Evolutionary conservation across 225 moss, liverwort and hornwort species (phyloP).

Genomic region (Sphagnum contortum): DNA sequence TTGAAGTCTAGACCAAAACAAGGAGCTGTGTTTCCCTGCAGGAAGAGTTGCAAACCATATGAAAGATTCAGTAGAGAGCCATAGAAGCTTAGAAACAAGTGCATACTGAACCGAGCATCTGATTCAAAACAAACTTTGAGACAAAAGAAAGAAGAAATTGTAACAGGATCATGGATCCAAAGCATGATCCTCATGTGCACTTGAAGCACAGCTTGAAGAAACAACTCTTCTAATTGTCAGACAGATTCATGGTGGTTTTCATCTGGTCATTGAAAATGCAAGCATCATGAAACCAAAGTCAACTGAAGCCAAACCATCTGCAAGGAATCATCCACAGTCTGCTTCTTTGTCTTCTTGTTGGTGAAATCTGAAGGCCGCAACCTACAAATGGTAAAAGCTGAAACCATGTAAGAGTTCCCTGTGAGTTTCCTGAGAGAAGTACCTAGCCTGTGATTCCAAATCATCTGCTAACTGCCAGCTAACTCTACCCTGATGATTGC

Average conservation of each 20-base stretch:
- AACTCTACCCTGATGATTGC: no score
- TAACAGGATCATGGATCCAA: not conserved
- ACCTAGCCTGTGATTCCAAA: no score
- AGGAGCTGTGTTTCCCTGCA: conserved; percentile 43
- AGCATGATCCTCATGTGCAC: no score
- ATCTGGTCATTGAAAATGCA: no score
- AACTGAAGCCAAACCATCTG: conserved; percentile 13
- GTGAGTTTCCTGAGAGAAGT: no score
- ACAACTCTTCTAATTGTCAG: no score
- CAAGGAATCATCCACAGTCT: conserved; percentile 18
- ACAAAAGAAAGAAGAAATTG: not conserved
- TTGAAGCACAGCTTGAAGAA: conserved; percentile 3
- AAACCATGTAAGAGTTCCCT: no score
- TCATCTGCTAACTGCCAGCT: no score
- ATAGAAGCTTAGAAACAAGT: not conserved
- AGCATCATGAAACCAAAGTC: no score
- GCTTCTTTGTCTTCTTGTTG: conserved; percentile 40
- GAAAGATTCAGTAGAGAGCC: not conserved
- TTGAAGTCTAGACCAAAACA: conserved; percentile 96
- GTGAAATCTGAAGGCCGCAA: conserved; percentile 48
- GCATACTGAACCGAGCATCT: no score
- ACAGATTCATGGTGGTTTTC: no score
- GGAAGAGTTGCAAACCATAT: conserved; percentile 2
- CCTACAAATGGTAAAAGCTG: conserved; percentile 13
- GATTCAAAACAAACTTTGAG: no score